phyloP scores from a whole-genome alignment of 2,329 filamentous ascomycete genomes.

The Colletotrichum aenigma region DNA sequence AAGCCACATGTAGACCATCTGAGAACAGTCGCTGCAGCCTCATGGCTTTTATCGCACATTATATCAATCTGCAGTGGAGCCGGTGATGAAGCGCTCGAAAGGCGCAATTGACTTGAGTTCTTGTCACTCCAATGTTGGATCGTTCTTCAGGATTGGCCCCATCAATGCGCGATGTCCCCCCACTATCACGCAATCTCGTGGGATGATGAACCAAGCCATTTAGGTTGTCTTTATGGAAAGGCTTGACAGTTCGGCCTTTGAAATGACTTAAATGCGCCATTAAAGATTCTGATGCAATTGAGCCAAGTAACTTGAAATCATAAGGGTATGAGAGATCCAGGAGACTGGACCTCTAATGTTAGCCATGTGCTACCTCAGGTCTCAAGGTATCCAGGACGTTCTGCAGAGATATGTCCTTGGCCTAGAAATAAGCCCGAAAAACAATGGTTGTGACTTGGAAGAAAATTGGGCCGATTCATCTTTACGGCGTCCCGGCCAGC shows the following conservation, averaged over 20 bases:
- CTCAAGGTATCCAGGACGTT: background rate
- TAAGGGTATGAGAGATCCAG: background rate
- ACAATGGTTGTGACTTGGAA: background rate
- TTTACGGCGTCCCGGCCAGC: background rate
- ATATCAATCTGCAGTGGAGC: background rate
- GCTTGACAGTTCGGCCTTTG: background rate
- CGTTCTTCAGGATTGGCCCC: background rate
- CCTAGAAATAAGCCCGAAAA: fast-evolving
- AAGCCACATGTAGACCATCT: background rate
- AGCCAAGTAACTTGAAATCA: background rate
- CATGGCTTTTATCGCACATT: background rate
- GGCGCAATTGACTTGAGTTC: background rate
- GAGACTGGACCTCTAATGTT: background rate
- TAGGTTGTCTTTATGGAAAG: background rate
- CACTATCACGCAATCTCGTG: conserved; percentile 11
- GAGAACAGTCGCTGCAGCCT: background rate
- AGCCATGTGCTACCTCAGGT: background rate
- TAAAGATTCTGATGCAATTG: background rate
- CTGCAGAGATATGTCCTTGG: background rate
- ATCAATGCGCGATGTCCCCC: conserved; percentile 7
- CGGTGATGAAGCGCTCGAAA: background rate
- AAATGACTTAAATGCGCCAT: background rate
- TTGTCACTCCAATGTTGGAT: background rate
- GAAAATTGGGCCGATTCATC: background rate
- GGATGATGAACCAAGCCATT: background rate